These are phyloP conservation scores for Calvatia gigantea DNA, from an alignment of 768 basidiomycete species.

Conservation along the genomic window DNA sequence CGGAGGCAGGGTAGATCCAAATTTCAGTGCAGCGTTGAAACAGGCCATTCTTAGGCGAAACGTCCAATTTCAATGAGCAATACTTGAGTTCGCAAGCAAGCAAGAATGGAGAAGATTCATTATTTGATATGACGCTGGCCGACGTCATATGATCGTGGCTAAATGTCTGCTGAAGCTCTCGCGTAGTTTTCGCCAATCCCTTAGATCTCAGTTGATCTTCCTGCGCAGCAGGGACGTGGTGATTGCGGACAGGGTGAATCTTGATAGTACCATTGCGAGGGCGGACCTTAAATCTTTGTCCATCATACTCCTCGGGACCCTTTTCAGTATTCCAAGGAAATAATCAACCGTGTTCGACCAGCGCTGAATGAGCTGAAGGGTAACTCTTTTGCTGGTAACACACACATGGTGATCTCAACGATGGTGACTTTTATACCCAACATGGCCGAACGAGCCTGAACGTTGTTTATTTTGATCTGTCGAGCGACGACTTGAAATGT, in stretches of 20 bases:
- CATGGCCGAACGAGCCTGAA: neutral
- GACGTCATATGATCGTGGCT: too few species aligned
- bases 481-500: neutral
- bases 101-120: too few species aligned
- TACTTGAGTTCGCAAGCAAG: too few species aligned
- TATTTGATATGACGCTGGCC: too few species aligned
- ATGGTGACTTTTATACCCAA: neutral
- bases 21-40: too few species aligned
- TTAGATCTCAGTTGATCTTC: conserved; percentile 6
- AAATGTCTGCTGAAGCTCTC: too few species aligned
- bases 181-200: neutral
- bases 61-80: too few species aligned
- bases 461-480: neutral
- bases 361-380: neutral
- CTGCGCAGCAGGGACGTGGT: conserved; percentile 11
- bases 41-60: too few species aligned
- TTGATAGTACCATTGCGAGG: conserved; percentile 2
- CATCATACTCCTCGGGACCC: conserved; percentile 13
- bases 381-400: too few species aligned
- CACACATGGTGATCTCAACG: neutral
- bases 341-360: neutral
- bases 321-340: conserved; percentile 7
- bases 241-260: conserved; percentile 9
- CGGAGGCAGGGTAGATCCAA: too few species aligned
- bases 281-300: neutral